A percentile compares a stretch with the other conserved stretches of the same genome.
phyloP scores from a whole-genome alignment of 805 yeast species.

The Yamadazyma takamatsuzukensis region DNA sequence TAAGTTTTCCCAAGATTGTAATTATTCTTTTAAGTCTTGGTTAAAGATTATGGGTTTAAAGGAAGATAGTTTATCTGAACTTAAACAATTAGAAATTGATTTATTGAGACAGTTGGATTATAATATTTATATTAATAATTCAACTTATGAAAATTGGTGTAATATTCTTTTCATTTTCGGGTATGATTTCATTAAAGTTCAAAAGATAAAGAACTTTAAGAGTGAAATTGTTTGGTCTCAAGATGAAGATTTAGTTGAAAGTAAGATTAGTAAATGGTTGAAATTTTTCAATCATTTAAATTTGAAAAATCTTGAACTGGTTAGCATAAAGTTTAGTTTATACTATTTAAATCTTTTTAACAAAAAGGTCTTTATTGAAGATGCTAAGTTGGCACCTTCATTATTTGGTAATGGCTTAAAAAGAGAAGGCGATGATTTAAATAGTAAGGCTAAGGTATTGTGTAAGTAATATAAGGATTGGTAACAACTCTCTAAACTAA shows the following conservation, averaged over 20 bases:
- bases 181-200: constrained; percentile 38
- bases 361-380: constrained; percentile 22
- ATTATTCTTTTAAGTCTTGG: constrained; percentile 70
- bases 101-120: constrained; percentile 55
- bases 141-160: constrained; percentile 47
- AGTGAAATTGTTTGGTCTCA: constrained; percentile 24
- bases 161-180: constrained; percentile 39
- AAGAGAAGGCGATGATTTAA: constrained; percentile 10
- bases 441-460: constrained; percentile 8
- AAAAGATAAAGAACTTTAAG: constrained; percentile 20
- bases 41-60: constrained; percentile 61
- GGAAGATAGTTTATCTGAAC: constrained; percentile 21
- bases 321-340: constrained; percentile 22
- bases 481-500: no score
- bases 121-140: constrained; percentile 49
- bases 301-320: constrained; percentile 17
- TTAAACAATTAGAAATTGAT: constrained; percentile 50
- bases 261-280: constrained; percentile 26
- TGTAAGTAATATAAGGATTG: no score
- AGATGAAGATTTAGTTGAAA: constrained; percentile 15
- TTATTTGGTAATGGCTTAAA: no score
- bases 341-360: constrained; percentile 30
- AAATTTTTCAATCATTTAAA: constrained; percentile 22
- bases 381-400: no score
- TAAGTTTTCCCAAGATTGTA: constrained; percentile 71